Conservation (phyloP, 805 yeast genomes). For the Alloascoidea hylecoeti region DNA sequence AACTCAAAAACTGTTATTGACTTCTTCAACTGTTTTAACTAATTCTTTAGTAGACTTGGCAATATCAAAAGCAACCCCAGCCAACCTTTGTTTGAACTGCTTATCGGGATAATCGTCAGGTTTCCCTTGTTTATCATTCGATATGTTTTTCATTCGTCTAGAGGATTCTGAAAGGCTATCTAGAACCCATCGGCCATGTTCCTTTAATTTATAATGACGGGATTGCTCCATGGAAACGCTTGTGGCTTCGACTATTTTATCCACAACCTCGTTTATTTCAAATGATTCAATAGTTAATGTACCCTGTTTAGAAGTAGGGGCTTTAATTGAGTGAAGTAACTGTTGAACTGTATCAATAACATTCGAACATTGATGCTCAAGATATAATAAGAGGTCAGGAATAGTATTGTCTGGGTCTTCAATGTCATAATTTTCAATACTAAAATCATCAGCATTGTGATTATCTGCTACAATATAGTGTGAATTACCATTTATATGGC, state of each 20-base stretch:
- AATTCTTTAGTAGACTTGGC: conserved; percentile 93
- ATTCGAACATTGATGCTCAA: conserved; percentile 88
- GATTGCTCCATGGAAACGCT: conserved; percentile 59
- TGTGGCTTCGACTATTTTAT: conserved; percentile 84
- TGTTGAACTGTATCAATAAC: conserved; percentile 85
- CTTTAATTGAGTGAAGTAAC: conserved; percentile 26
- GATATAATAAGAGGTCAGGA: conserved; percentile 65
- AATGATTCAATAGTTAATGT: conserved; percentile 56
- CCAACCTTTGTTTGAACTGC: conserved; percentile 83
- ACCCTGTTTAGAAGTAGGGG: conserved; percentile 51
- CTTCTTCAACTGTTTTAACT: conserved; percentile 90
- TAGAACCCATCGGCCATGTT: conserved; percentile 87
- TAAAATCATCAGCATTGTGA: neutral
- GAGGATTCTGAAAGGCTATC: conserved; percentile 76
- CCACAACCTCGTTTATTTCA: conserved; percentile 67
- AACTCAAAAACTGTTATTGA: too few relatives aligned
- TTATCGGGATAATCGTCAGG: conserved; percentile 55
- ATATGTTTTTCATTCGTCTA: conserved; percentile 62
- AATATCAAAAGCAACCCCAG: conserved; percentile 91
- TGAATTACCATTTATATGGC: too few relatives aligned
- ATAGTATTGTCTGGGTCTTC: conserved; percentile 83
- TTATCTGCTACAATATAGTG: too few relatives aligned
- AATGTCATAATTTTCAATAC: conserved; percentile 29
- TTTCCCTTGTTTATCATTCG: conserved; percentile 16
- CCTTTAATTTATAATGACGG: conserved; percentile 70